phyloP scores from a whole-genome alignment of 805 yeast species.

The Martiniozyma abietophila region DNA sequence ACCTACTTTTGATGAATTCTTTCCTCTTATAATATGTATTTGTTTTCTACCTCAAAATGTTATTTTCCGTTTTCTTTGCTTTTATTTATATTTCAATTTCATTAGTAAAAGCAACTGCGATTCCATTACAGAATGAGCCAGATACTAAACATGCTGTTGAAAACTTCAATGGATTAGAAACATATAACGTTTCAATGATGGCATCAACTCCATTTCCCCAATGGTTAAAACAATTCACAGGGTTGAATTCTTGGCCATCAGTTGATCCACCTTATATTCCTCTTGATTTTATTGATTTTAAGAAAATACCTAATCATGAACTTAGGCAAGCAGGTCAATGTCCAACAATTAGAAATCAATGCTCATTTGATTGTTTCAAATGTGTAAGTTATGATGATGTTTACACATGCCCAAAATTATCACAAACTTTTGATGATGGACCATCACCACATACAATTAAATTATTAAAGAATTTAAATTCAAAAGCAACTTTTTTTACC shows the following conservation, averaged over 20 bases:
- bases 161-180: not conserved
- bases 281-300: constrained; percentile 56
- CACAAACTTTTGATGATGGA: constrained; percentile 95
- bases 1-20: no score
- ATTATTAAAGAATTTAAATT: constrained; percentile 43
- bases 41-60: no score
- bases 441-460: constrained; percentile 67
- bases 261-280: constrained; percentile 83
- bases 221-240: constrained; percentile 74
- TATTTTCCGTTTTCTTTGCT: no score
- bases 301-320: constrained; percentile 38
- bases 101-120: not conserved
- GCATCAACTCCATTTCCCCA: constrained; percentile 44
- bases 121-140: not conserved
- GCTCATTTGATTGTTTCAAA: constrained; percentile 81
- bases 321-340: constrained; percentile 54
- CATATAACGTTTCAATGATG: constrained; percentile 18
- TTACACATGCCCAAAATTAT: constrained; percentile 58
- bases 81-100: no score
- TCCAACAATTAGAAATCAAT: constrained; percentile 38
- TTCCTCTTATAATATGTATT: no score
- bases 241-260: constrained; percentile 75
- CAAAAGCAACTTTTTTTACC: constrained; percentile 71
- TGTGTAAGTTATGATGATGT: constrained; percentile 75
- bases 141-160: not conserved